Conservation (phyloP, 1,284 basidiomycete species). For the Moniliophthora roreri region DNA sequence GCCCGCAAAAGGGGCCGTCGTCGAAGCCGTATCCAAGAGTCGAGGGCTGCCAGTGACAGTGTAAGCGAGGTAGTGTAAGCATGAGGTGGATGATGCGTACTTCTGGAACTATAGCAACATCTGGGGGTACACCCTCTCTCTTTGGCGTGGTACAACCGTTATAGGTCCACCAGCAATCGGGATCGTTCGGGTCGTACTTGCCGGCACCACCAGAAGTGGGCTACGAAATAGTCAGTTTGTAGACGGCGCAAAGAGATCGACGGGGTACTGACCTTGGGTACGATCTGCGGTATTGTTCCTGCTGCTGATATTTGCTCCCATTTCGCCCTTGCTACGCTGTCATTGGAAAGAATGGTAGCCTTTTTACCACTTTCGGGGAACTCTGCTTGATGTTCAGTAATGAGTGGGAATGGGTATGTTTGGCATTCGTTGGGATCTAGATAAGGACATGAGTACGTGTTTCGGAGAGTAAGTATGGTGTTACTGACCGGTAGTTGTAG, state of each 20-base stretch:
- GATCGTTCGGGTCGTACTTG: conserved; percentile 31
- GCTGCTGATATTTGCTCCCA: not conserved
- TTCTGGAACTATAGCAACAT: conserved; percentile 65
- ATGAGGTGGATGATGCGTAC: conserved; percentile 22
- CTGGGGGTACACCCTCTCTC: conserved; percentile 37
- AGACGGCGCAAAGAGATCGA: too few species aligned
- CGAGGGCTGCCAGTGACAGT: conserved; percentile 40
- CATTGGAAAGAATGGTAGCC: not conserved
- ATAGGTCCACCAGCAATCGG: conserved; percentile 58
- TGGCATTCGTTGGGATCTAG: not conserved
- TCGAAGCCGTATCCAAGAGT: conserved; percentile 67
- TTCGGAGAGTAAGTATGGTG: too few species aligned
- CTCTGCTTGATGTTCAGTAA: not conserved
- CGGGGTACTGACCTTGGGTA: not conserved
- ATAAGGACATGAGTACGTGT: too few species aligned
- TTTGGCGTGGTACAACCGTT: conserved; percentile 62
- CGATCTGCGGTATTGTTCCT: not conserved
- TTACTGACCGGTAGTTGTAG: too few species aligned
- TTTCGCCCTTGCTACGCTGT: not conserved
- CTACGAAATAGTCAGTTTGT: not conserved
- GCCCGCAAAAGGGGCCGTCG: conserved; percentile 75
- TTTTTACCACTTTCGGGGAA: not conserved
- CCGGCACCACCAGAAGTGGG: not conserved
- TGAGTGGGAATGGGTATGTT: not conserved
- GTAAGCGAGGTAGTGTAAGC: not conserved